Evolutionary conservation across 208 protist species (phyloP), one percentile per base, ranked within the genome.

Genomic region (Leptomonas pyrrhocoris): DNA sequence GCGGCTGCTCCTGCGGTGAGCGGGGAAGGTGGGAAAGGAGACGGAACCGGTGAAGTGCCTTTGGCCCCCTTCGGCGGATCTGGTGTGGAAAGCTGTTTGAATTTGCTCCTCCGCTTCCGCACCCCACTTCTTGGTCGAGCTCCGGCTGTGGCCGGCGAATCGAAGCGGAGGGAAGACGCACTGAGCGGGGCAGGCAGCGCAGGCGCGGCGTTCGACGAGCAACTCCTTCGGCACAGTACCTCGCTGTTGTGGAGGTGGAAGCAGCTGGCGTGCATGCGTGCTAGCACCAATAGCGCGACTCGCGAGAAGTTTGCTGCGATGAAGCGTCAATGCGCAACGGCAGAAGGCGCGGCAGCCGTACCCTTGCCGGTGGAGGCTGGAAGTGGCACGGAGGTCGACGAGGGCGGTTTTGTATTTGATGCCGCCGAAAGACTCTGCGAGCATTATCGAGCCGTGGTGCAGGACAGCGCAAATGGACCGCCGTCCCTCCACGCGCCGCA

Each of bases 181-280:
- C 4, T 9, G 4, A 7, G 7, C 1, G 31, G 30, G n/a, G 28
- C 21, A 11, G 31, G n/a, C 13, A 28, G 12, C 23, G 15, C 61
- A 1, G 31, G 43, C 18, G n/a, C n/a, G 11, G 1, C 16, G 21
- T 65, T 77, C 34, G 43, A 71, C n/a, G 58, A 67, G 57, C 72
- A 77, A 64, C 64, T 77, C 25, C 42, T 77, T 30, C 49, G 28
- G n/a, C 31, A 61, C 57, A 12, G 34, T 9, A 38, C 0, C 23
- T 48, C 15, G 6, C 64, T 77, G 0, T 43, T 77, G 48, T 25
- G 49, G 23, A 59, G 67, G 58, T 77, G 72, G 72, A 68, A 64
- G 25, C 64, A 50, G 12, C 72, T 77, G 27, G 48, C 54, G 21
- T 77, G 64, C 51, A 67, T 77, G 72, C 72, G 58, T 2, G 38